A percentile compares a stretch with the other conserved stretches of the same genome.
phyloP scores from a whole-genome alignment of 139 green algal species.

The Coelastrella sp. region DNA sequence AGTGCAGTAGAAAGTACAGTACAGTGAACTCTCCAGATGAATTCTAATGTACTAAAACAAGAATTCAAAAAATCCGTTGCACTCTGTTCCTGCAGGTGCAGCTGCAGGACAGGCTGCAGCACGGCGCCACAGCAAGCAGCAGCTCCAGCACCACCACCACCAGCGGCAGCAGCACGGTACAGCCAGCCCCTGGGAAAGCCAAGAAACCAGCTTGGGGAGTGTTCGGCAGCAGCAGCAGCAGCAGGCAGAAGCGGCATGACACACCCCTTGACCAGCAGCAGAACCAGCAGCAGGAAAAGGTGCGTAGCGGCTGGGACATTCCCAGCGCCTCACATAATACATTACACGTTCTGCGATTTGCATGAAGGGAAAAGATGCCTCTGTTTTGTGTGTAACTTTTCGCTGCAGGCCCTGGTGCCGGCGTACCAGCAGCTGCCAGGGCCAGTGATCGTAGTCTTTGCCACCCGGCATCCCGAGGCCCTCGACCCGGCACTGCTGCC shows the following conservation, averaged over 20 bases:
- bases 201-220: conserved; percentile 25
- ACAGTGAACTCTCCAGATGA: too few species aligned
- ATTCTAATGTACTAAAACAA: too few species aligned
- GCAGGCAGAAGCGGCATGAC: not conserved
- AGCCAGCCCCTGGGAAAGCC: not conserved
- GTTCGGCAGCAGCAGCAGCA: conserved; percentile 1
- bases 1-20: too few species aligned
- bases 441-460: conserved; percentile 28
- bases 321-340: too few species aligned
- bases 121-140: not conserved
- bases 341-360: too few species aligned
- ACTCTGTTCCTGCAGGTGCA: not conserved
- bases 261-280: not conserved
- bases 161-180: not conserved
- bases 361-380: not conserved
- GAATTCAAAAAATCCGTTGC: not conserved
- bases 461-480: not conserved
- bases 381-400: not conserved
- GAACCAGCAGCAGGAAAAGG: not conserved
- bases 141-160: too few species aligned
- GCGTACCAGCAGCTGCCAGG: not conserved
- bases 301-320: not conserved
- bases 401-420: not conserved
- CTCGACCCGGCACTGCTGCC: conserved; percentile 24
- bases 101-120: not conserved